Conservation (phyloP, 2,329 filamentous ascomycete genomes). For the Penicillium sp. region DNA sequence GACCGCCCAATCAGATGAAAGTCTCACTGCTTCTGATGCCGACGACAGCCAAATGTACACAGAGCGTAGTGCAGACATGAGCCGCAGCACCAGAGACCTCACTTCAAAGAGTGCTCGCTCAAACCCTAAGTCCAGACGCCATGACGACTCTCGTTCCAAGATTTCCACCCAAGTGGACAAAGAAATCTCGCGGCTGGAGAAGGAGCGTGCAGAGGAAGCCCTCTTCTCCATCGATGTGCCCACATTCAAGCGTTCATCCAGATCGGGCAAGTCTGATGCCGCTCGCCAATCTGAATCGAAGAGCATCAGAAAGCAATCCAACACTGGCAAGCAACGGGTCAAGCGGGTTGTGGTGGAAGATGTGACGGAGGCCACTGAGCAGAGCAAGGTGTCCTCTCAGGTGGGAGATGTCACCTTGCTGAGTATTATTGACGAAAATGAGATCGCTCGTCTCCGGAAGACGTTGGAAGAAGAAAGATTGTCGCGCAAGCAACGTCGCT, state of each 20-base stretch:
- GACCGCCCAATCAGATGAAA: constrained; percentile 28
- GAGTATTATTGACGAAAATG: constrained; percentile 54
- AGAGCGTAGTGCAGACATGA: constrained; percentile 29
- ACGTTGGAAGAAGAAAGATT: constrained; percentile 57
- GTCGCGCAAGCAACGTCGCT: constrained; percentile 43
- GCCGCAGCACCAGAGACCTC: constrained; percentile 30
- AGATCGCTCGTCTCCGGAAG: constrained; percentile 56
- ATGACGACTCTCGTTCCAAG: constrained; percentile 31
- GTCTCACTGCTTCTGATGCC: constrained; percentile 25
- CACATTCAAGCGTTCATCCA: constrained; percentile 25
- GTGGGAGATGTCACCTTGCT: constrained; percentile 53
- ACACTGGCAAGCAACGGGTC: constrained; percentile 41
- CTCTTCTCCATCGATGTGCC: constrained; percentile 39
- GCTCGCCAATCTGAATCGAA: constrained; percentile 21
- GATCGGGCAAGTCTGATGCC: constrained; percentile 19
- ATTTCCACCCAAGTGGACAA: constrained; percentile 38
- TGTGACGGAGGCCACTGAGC: constrained; percentile 31
- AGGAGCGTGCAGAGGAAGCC: constrained; percentile 39
- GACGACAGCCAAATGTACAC: constrained; percentile 36
- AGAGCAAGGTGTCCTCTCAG: constrained; percentile 28
- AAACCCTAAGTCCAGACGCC: constrained; percentile 23
- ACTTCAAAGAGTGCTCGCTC: constrained; percentile 32
- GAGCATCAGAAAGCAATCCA: constrained; percentile 34
- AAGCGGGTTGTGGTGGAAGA: constrained; percentile 41
- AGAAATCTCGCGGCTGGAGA: constrained; percentile 38